Evolutionary conservation across 2,329 filamentous ascomycete genomes (phyloP).

Genomic region (Epichloe glyceriae): DNA sequence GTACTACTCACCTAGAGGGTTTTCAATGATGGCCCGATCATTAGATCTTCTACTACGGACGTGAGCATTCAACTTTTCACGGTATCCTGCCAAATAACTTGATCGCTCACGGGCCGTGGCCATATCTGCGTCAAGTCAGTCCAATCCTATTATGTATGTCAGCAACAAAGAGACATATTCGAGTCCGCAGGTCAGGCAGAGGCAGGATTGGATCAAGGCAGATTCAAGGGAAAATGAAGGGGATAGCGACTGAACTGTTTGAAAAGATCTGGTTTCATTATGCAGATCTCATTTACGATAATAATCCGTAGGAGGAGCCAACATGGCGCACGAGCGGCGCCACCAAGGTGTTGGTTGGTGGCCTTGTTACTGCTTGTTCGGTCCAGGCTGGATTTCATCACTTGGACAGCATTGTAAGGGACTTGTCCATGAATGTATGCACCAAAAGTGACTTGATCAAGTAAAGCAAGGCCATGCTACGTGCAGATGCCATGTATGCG

Average conservation of each 20-base stretch:
- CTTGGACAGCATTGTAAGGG: too few species aligned
- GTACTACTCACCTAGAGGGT: slow-evolving; percentile 17
- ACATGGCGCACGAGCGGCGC: neutral
- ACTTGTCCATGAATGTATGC: too few species aligned
- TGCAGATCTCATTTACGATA: neutral
- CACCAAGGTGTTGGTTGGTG: neutral
- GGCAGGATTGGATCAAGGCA: neutral
- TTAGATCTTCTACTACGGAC: slow-evolving; percentile 18
- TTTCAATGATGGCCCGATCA: slow-evolving; percentile 24
- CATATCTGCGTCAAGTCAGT: slow-evolving; percentile 1
- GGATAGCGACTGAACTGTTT: too few species aligned
- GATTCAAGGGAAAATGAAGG: too few species aligned
- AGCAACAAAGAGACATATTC: neutral
- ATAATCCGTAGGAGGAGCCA: too few species aligned
- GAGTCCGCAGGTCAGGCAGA: neutral
- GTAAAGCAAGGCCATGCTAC: too few species aligned
- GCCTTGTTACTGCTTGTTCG: too few species aligned
- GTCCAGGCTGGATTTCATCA: too few species aligned
- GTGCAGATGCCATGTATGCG: too few species aligned
- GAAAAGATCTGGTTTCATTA: too few species aligned
- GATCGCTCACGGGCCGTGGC: slow-evolving; percentile 1
- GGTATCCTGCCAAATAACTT: neutral
- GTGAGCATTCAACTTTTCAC: slow-evolving; percentile 12
- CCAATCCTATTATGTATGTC: neutral
- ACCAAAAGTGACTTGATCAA: neutral